phyloP scores from a whole-genome alignment of 208 protist species.

The Vickermania ingenoplastis region DNA sequence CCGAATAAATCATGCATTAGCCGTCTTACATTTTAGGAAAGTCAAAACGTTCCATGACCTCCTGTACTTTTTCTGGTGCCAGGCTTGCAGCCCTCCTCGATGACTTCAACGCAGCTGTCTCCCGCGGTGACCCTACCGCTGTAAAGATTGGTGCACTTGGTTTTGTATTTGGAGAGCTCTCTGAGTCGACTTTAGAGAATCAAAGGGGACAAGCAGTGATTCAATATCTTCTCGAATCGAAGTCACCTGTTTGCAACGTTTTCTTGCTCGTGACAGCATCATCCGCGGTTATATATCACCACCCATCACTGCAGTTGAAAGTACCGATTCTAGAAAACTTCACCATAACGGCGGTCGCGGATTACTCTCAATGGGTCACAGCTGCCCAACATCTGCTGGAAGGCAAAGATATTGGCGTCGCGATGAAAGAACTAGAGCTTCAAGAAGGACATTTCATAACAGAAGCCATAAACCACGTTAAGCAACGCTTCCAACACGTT shows the following conservation, averaged over 20 bases:
- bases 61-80: too few relatives aligned
- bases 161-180: too few relatives aligned
- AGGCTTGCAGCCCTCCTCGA: too few relatives aligned
- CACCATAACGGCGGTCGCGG: conserved; percentile 7
- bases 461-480: conserved; percentile 22
- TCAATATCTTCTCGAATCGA: conserved; percentile 67
- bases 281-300: conserved; percentile 17
- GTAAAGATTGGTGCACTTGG: too few relatives aligned
- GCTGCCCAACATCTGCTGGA: conserved; percentile 17
- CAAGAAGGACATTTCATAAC: conserved; percentile 65
- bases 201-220: conserved; percentile 69
- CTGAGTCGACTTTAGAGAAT: too few relatives aligned
- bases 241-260: conserved; percentile 29
- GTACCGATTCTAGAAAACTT: conserved; percentile 9
- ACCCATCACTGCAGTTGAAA: conserved; percentile 48
- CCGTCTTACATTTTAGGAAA: too few relatives aligned
- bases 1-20: too few relatives aligned
- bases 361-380: background rate
- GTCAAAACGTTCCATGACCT: too few relatives aligned
- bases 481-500: conserved; percentile 12
- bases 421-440: conserved; percentile 59
- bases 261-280: conserved; percentile 44
- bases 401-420: conserved; percentile 29
- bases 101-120: too few relatives aligned
- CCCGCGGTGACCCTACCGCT: too few relatives aligned